Evolutionary conservation across 2,329 filamentous ascomycete genomes (phyloP).

Genomic region (Aspergillus intermedius): DNA sequence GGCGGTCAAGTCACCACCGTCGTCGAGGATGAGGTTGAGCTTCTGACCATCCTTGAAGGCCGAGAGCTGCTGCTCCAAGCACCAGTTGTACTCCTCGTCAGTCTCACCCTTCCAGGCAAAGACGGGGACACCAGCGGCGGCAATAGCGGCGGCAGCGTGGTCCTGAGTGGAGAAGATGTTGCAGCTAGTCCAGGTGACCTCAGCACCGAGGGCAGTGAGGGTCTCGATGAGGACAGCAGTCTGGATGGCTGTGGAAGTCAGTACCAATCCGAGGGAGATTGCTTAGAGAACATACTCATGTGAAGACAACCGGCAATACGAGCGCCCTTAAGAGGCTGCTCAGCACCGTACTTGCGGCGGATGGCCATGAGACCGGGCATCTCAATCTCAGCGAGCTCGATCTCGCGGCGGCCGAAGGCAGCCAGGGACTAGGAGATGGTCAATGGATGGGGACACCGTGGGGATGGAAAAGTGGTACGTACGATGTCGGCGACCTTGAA

Average conservation of each 20-base stretch:
- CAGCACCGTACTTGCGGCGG: conserved; percentile 78
- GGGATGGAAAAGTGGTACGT: conserved; percentile 22
- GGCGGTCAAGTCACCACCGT: conserved; percentile 93
- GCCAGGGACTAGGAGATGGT: conserved; percentile 60
- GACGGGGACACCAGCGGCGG: conserved; percentile 84
- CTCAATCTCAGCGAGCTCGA: conserved; percentile 91
- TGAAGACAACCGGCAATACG: conserved; percentile 96
- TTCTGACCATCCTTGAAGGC: conserved; percentile 96
- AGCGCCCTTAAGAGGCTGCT: conserved; percentile 91
- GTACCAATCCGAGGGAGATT: neutral
- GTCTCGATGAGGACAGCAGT: conserved; percentile 99
- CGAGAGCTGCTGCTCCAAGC: conserved; percentile 92
- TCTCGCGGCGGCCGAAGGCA: conserved; percentile 98
- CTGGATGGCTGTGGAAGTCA: conserved; percentile 65
- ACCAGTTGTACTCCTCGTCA: conserved; percentile 99
- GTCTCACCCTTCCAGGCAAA: conserved; percentile 86
- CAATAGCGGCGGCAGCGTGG: conserved; percentile 95
- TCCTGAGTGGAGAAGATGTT: conserved; percentile 99
- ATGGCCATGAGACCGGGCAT: conserved; percentile 98
- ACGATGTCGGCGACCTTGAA: conserved; percentile 98
- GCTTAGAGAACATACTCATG: conserved; percentile 62
- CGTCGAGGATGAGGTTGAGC: conserved; percentile 98
- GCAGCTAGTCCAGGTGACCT: conserved; percentile 98
- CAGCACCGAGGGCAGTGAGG: conserved; percentile 84
- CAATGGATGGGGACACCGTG: conserved; percentile 1